Conservation (phyloP, 2,329 filamentous ascomycete genomes). For the Neonectria punicea region DNA sequence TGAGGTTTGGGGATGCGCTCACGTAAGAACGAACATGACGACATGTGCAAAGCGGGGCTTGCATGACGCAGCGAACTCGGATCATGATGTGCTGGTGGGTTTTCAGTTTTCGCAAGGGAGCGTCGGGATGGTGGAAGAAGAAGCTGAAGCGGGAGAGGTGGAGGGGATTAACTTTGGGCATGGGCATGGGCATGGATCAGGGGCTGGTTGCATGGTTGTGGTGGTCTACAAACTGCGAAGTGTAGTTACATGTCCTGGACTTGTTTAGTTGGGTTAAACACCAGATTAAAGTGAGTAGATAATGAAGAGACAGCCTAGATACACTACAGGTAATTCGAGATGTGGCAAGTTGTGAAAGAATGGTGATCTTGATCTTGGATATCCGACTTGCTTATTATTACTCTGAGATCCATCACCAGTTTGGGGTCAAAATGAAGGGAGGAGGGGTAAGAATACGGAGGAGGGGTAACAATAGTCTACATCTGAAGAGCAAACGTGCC, state of each 20-base stretch:
- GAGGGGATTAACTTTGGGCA: neutral
- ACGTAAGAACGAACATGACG: slow-evolving; percentile 29
- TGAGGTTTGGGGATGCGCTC: slow-evolving; percentile 14
- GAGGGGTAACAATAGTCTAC: neutral
- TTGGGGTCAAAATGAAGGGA: neutral
- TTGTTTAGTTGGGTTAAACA: neutral
- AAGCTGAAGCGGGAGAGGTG: neutral
- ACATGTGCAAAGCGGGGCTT: slow-evolving; percentile 28
- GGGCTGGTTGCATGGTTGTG: neutral
- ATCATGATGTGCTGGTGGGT: slow-evolving; percentile 7
- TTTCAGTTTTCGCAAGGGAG: neutral
- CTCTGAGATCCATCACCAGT: neutral
- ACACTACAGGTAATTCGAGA: neutral
- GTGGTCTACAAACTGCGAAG: neutral
- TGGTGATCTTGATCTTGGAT: too few relatives aligned
- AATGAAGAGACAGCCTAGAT: neutral
- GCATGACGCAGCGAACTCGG: slow-evolving; percentile 15
- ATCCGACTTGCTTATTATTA: too few relatives aligned
- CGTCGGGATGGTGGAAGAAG: neutral
- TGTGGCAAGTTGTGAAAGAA: neutral
- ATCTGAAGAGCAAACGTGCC: neutral
- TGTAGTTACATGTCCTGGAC: neutral
- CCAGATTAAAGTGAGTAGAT: neutral
- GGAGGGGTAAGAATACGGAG: neutral
- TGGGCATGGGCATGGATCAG: neutral